Evolutionary conservation across 2,329 filamentous ascomycete species (phyloP).

Genomic region (Claviceps africana): DNA sequence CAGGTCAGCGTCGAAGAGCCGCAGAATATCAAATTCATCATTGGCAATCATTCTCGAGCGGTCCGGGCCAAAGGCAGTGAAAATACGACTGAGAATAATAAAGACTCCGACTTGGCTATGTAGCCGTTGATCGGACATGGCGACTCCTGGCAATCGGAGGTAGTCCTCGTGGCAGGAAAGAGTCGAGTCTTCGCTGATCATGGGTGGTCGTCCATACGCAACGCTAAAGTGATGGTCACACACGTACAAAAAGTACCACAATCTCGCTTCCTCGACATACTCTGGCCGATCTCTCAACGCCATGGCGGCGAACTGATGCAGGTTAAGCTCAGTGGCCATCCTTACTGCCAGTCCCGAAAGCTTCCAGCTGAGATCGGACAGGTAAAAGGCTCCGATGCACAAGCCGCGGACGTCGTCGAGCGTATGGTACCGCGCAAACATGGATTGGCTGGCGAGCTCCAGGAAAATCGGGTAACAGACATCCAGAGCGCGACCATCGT

Average conservation of each 20-base stretch:
- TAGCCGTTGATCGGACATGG: constrained; percentile 39
- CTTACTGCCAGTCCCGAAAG: constrained; percentile 44
- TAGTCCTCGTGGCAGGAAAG: constrained; percentile 44
- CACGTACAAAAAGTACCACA: constrained; percentile 51
- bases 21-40: constrained; percentile 19
- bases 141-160: constrained; percentile 33
- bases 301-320: constrained; percentile 39
- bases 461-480: constrained; percentile 45
- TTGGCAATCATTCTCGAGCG: constrained; percentile 22
- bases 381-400: constrained; percentile 50
- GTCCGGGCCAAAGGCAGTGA: constrained; percentile 43
- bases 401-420: constrained; percentile 46
- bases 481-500: constrained; percentile 33
- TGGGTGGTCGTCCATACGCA: constrained; percentile 42
- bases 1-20: constrained; percentile 17
- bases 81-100: constrained; percentile 44
- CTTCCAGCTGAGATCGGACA: constrained; percentile 42
- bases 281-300: constrained; percentile 28
- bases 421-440: constrained; percentile 39
- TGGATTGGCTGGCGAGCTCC: constrained; percentile 39
- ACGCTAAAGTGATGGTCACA: constrained; percentile 55
- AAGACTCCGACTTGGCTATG: constrained; percentile 47
- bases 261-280: constrained; percentile 39
- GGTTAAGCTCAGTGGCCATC: constrained; percentile 42
- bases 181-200: constrained; percentile 42